Evolutionary conservation across 2,329 filamentous ascomycete genomes (phyloP).

Genomic region (Ophiostoma perfectum): DNA sequence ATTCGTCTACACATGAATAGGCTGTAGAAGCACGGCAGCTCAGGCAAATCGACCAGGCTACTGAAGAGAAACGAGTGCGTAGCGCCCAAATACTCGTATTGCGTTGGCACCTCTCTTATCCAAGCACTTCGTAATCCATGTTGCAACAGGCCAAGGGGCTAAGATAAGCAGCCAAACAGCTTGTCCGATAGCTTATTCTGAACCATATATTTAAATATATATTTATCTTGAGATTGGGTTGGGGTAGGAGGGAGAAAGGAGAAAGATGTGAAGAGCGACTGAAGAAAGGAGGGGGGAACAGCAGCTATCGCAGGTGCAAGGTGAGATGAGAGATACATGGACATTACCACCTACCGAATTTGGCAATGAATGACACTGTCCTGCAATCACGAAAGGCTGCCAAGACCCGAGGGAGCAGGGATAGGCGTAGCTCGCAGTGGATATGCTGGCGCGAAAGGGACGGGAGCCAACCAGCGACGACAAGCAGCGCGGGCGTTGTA

Average conservation of each 20-base stretch:
- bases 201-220: neutral
- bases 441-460: conserved; percentile 2
- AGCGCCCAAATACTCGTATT: neutral
- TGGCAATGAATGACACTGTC: conserved; percentile 18
- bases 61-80: neutral
- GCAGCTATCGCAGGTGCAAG: neutral
- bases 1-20: neutral
- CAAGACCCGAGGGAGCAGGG: neutral
- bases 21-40: neutral
- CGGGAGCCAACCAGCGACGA: neutral
- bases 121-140: neutral
- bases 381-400: conserved; percentile 9
- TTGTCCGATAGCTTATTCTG: neutral
- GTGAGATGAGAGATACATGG: conserved; percentile 10
- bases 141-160: neutral
- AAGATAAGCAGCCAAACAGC: neutral
- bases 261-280: neutral
- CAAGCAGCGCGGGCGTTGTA: neutral
- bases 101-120: neutral
- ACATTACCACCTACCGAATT: conserved; percentile 24
- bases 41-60: neutral
- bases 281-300: neutral
- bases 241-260: neutral
- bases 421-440: neutral
- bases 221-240: neutral